Conservation (phyloP, 495 filamentous ascomycete genomes). For the Trichoderma parareesei region DNA sequence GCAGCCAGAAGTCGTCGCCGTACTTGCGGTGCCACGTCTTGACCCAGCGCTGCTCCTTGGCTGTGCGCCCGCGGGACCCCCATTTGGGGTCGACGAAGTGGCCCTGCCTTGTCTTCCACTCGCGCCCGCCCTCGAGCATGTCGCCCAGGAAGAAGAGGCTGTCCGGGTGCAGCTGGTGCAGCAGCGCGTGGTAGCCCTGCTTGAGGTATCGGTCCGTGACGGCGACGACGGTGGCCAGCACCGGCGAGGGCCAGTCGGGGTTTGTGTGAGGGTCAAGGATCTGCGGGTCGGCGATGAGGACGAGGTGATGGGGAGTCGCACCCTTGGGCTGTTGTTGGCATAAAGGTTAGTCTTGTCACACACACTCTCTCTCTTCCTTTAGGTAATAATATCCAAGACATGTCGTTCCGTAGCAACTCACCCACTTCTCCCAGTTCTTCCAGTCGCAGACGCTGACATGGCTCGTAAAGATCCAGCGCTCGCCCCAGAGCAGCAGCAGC, state of each 20-base stretch:
- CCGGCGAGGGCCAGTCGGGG: conserved; percentile 82
- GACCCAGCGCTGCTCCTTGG: conserved; percentile 40
- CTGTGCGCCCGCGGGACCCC: conserved; percentile 38
- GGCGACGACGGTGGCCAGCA: conserved; percentile 66
- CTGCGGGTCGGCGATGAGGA: conserved; percentile 93
- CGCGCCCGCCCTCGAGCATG: conserved; percentile 90
- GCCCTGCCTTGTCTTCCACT: conserved; percentile 67
- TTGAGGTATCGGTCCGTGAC: conserved; percentile 87
- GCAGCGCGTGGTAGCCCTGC: conserved; percentile 65
- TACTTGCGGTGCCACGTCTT: conserved; percentile 65
- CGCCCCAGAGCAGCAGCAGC: conserved; percentile 78
- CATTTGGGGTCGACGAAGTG: conserved; percentile 54
- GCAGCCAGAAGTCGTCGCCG: conserved; percentile 69
- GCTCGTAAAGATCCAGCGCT: conserved; percentile 64
- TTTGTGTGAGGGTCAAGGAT: conserved; percentile 96
- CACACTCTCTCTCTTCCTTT: too few relatives aligned
- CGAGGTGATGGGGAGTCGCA: conserved; percentile 75
- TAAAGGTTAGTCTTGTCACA: conserved; percentile 14
- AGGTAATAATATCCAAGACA: not conserved
- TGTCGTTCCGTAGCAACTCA: conserved; percentile 36
- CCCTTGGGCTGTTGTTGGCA: conserved; percentile 59
- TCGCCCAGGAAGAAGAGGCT: conserved; percentile 88
- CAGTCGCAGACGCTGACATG: conserved; percentile 67
- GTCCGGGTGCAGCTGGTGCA: conserved; percentile 63
- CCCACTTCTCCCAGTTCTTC: conserved; percentile 88